Percentiles rank a stretch among this genome's conserved stretches.
Conservation (phyloP, 2,329 filamentous ascomycete genomes). For the Xenosphaeropsis pyriputrescens region DNA sequence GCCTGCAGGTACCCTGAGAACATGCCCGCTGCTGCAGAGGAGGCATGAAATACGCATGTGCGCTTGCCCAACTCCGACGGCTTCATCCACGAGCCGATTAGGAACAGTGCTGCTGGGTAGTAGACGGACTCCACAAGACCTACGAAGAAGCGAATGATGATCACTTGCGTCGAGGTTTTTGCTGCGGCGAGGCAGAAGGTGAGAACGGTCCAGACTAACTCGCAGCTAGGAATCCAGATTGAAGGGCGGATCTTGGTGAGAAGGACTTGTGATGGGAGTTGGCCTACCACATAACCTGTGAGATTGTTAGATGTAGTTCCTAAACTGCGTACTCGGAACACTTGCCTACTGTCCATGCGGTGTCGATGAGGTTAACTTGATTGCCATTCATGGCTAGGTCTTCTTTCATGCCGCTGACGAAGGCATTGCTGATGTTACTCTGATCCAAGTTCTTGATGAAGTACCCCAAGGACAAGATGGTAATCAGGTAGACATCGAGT, state of each 20-base stretch:
- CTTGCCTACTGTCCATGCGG: conserved; percentile 24
- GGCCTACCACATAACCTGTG: conserved; percentile 36
- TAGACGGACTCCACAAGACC: conserved; percentile 16
- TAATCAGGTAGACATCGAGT: conserved; percentile 13
- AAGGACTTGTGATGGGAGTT: conserved; percentile 23
- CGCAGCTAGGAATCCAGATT: conserved; percentile 26
- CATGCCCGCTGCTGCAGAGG: conserved; percentile 23
- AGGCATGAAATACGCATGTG: conserved; percentile 25
- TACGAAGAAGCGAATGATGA: conserved; percentile 26
- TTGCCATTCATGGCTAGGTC: conserved; percentile 23
- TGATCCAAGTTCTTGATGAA: conserved; percentile 16
- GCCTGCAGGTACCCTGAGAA: conserved; percentile 28
- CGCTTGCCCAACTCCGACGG: conserved; percentile 26
- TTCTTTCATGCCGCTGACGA: conserved; percentile 24
- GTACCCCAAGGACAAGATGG: conserved; percentile 13
- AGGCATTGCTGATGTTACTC: conserved; percentile 22
- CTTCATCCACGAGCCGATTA: conserved; percentile 28
- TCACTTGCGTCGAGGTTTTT: conserved; percentile 17
- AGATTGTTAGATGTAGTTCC: too few species aligned
- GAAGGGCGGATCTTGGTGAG: conserved; percentile 25
- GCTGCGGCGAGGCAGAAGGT: conserved; percentile 23
- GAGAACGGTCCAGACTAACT: conserved; percentile 20
- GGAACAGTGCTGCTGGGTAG: conserved; percentile 13
- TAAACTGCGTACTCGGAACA: too few species aligned
- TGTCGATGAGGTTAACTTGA: conserved; percentile 24